Base-by-base conservation (phyloP, 2,329 filamentous ascomycete genomes). In the Tolypocladium ophioglossoides region DNA sequence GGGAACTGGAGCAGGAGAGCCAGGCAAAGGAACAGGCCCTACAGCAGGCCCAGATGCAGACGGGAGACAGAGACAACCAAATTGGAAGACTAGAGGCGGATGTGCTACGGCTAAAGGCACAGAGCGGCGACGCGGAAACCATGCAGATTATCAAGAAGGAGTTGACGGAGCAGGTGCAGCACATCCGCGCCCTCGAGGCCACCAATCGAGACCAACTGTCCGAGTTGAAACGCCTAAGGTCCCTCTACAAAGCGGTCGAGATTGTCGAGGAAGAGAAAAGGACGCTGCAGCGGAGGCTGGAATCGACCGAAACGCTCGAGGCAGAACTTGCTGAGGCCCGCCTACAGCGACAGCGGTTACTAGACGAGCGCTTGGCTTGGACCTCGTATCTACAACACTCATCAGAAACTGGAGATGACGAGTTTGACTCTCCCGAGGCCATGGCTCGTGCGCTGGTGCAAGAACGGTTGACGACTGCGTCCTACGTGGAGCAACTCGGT, bases 191-290 rank as follows among this genome's bases (percentile, higher is more conserved):
- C 34, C 76, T 99, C 3, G 94, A 99, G 67, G 78, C 82, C 1
- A 82, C 83, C 38, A 96, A 90, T 58, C 79, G 89, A 27, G 89
- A 95, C 51, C 89, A 96, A 64, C 75, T 83, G 16, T 71, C 78
- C 0, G 92, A 99, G 66, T 73, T 99, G 38, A 89, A 87, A 62
- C 86, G 91, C 61, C 78, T 95, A 39, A 85, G 91, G 16, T 87
- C 91, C 60, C 73, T 86, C 4, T 85, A 91, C 67, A 92, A 89
- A 70, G 89, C 88, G n/a, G 85, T 96, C 1, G 89, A 96, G 64
- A 82, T 99, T 2, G 87, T 97, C 0, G 91, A 99, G 66, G 94
- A 99, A 68, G 91, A 99, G 73, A 97, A 97, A 75, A 79, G 89
- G 57, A 82, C 84, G 0, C 73, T 99, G 24, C 86, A 94, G 68